phyloP scores from a whole-genome alignment of 2,329 filamentous ascomycete species.

The Didymella arachidicola region DNA sequence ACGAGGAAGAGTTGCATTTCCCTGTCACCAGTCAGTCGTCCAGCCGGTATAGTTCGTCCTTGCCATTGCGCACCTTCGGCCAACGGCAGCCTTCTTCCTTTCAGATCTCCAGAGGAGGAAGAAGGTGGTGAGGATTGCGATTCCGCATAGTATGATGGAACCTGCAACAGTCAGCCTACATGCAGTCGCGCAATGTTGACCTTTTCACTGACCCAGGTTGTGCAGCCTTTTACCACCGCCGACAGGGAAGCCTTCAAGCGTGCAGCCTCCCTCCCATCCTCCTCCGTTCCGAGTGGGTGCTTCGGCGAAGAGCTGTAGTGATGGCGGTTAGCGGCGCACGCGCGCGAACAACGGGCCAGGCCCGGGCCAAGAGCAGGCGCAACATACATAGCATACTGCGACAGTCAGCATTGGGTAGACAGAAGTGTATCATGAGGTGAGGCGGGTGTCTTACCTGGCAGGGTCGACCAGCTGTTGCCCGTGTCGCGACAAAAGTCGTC shows the following conservation, averaged over 20 bases:
- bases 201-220: constrained; percentile 78
- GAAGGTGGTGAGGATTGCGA: constrained; percentile 73
- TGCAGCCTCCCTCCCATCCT: constrained; percentile 71
- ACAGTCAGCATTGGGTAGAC: constrained; percentile 29
- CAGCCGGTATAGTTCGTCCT: not conserved
- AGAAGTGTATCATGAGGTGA: constrained; percentile 21
- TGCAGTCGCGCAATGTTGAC: constrained; percentile 14
- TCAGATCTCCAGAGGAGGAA: constrained; percentile 83
- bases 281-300: constrained; percentile 65
- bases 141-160: constrained; percentile 82
- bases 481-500: constrained; percentile 60
- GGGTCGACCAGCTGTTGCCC: constrained; percentile 51
- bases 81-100: constrained; percentile 90
- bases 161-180: constrained; percentile 60
- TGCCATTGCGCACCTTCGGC: constrained; percentile 68
- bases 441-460: constrained; percentile 47
- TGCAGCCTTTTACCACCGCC: constrained; percentile 71
- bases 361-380: constrained; percentile 19
- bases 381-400: constrained; percentile 59
- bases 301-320: constrained; percentile 68
- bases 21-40: constrained; percentile 59
- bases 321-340: constrained; percentile 40
- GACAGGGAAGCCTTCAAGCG: constrained; percentile 77
- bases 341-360: constrained; percentile 20
- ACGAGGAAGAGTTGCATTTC: constrained; percentile 96